Conservation (phyloP, 148 eudicot species). For the Euryodendron excelsum region DNA sequence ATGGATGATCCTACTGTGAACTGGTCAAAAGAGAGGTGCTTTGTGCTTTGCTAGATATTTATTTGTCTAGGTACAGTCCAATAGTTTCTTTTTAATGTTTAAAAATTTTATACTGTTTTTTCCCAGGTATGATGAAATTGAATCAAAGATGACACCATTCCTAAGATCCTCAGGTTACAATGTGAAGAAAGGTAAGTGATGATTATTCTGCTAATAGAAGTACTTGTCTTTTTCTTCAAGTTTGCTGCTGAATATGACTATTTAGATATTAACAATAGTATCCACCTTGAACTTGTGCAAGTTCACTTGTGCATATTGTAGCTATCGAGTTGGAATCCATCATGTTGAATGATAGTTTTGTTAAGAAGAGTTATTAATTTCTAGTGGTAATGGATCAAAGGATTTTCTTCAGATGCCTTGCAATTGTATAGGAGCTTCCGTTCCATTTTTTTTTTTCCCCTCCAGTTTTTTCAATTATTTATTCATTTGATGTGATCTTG, state of each 20-base stretch:
- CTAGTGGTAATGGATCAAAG: not conserved
- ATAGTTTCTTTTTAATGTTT: not conserved
- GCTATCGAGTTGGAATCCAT: not conserved
- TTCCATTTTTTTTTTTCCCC: too few species aligned
- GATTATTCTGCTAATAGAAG: not conserved
- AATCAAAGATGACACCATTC: slow-evolving; percentile 84
- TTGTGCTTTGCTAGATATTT: slow-evolving; percentile 5
- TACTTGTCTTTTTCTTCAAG: not conserved
- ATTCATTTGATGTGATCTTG: too few species aligned
- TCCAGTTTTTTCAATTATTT: not conserved
- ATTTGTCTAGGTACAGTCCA: not conserved
- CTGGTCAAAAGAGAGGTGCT: slow-evolving; percentile 92
- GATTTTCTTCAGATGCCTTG: too few species aligned
- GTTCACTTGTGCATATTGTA: not conserved
- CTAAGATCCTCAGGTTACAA: slow-evolving; percentile 76
- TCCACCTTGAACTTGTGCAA: not conserved
- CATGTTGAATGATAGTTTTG: not conserved
- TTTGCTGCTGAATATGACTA: not conserved
- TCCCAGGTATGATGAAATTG: slow-evolving; percentile 82
- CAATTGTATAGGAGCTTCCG: not conserved
- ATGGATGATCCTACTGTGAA: slow-evolving; percentile 97
- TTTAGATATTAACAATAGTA: not conserved
- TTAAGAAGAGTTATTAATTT: not conserved
- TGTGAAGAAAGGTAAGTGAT: slow-evolving; percentile 81
- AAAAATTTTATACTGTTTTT: not conserved